Conservation (phyloP, 108 stramenopile genomes). For the Cyclotella kingstonii region DNA sequence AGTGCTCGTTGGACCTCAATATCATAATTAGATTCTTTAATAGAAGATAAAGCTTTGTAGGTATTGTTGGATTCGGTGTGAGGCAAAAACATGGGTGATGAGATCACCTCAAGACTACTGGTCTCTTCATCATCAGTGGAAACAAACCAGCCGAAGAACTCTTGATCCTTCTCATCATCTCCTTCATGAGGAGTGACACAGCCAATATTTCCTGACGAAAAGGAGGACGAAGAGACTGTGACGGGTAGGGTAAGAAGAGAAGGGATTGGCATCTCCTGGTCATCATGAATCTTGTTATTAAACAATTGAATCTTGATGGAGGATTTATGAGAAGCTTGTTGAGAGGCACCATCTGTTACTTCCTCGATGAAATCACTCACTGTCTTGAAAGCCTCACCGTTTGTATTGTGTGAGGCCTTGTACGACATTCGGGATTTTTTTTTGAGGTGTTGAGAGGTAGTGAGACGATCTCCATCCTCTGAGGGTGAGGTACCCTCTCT, state of each 20-base stretch:
- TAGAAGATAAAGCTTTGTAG: slow-evolving; percentile 10
- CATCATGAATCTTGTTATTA: slow-evolving; percentile 32
- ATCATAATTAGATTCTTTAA: slow-evolving; percentile 11
- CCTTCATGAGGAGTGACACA: slow-evolving; percentile 9
- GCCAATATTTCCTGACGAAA: slow-evolving; percentile 13
- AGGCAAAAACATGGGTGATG: neutral
- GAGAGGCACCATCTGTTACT: slow-evolving; percentile 1
- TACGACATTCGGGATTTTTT: slow-evolving; percentile 28
- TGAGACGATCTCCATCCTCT: neutral
- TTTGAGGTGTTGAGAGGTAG: slow-evolving; percentile 5
- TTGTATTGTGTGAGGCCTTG: slow-evolving; percentile 14
- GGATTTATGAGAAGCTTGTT: slow-evolving; percentile 18
- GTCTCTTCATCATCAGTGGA: slow-evolving; percentile 27
- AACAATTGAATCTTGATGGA: slow-evolving; percentile 27
- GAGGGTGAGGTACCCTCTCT: neutral
- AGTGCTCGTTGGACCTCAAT: slow-evolving; percentile 38
- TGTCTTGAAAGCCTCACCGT: slow-evolving; percentile 17
- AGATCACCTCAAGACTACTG: neutral
- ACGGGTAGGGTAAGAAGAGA: slow-evolving; percentile 24
- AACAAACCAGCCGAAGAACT: slow-evolving; percentile 41
- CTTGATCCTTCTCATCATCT: slow-evolving; percentile 12
- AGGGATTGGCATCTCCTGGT: slow-evolving; percentile 40
- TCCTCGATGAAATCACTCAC: slow-evolving; percentile 15
- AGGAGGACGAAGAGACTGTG: slow-evolving; percentile 31
- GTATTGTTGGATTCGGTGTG: slow-evolving; percentile 3